Evolutionary conservation across 345 rosid species (phyloP).

Genomic region (Gossypium sturtianum): DNA sequence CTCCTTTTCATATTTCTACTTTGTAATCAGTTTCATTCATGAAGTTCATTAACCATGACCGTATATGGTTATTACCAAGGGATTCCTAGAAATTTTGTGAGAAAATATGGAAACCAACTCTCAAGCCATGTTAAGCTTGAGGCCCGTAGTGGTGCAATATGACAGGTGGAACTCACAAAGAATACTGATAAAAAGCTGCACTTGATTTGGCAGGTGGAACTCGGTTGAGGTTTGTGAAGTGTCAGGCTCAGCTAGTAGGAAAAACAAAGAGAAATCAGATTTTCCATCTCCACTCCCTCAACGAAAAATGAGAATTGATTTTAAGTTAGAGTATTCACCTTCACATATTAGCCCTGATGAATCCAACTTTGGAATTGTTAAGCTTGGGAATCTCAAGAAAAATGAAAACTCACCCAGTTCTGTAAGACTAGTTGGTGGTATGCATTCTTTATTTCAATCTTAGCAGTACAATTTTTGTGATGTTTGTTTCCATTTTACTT

Average conservation of each 20-base stretch:
- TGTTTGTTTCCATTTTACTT: neutral
- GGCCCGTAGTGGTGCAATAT: neutral
- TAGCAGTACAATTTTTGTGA: neutral
- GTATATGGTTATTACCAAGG: neutral
- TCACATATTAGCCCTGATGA: neutral
- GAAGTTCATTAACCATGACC: neutral
- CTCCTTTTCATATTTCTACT: too few relatives aligned
- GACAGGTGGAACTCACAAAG: neutral
- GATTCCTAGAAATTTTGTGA: neutral
- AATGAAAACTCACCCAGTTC: neutral
- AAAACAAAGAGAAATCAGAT: neutral
- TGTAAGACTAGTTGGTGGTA: neutral
- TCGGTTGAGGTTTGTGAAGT: too few relatives aligned
- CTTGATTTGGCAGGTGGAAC: too few relatives aligned
- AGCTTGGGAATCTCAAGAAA: neutral
- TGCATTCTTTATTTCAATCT: neutral
- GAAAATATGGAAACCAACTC: neutral
- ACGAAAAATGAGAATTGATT: neutral
- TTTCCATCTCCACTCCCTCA: neutral
- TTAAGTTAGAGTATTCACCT: neutral
- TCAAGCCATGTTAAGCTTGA: neutral
- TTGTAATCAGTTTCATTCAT: too few relatives aligned
- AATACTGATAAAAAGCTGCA: rapidly evolving
- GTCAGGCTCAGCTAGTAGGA: neutral
- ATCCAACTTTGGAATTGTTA: neutral